phyloP scores from a whole-genome alignment of 2,329 filamentous ascomycete genomes.

The Tolypocladium ovalisporum region DNA sequence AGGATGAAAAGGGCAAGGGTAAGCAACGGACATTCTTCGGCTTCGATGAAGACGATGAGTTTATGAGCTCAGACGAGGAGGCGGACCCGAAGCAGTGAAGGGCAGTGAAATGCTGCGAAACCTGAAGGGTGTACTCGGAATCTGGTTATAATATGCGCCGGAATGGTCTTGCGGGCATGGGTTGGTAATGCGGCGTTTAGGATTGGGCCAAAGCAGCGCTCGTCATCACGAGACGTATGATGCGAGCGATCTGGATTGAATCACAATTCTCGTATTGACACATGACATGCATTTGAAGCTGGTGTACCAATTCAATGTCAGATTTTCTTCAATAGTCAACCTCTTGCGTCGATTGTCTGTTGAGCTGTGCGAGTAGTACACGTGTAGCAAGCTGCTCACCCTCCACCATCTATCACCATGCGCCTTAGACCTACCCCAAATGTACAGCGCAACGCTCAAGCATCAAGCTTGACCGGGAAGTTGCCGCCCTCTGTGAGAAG shows the following conservation, averaged over 20 bases:
- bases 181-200: constrained; percentile 1
- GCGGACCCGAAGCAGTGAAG: constrained; percentile 11
- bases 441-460: constrained; percentile 27
- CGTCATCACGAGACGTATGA: background rate
- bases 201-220: background rate
- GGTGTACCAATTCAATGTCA: background rate
- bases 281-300: background rate
- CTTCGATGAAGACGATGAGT: constrained; percentile 71
- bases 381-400: constrained; percentile 21
- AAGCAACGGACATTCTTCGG: constrained; percentile 51
- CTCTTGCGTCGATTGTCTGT: constrained; percentile 16
- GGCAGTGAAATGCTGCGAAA: background rate
- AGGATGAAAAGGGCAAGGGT: constrained; percentile 24
- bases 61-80: constrained; percentile 57
- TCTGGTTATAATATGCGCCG: background rate
- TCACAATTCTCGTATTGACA: constrained; percentile 4
- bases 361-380: constrained; percentile 23
- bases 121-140: background rate
- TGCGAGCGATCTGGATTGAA: background rate
- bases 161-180: background rate
- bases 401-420: constrained; percentile 14
- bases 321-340: constrained; percentile 6
- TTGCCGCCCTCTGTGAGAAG: constrained; percentile 48
- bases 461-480: constrained; percentile 56
- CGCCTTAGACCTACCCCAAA: constrained; percentile 6